These are phyloP conservation scores for Phalaenopsis equestris DNA, from an alignment of 106 monocot genomes.

Conservation along the genomic window DNA sequence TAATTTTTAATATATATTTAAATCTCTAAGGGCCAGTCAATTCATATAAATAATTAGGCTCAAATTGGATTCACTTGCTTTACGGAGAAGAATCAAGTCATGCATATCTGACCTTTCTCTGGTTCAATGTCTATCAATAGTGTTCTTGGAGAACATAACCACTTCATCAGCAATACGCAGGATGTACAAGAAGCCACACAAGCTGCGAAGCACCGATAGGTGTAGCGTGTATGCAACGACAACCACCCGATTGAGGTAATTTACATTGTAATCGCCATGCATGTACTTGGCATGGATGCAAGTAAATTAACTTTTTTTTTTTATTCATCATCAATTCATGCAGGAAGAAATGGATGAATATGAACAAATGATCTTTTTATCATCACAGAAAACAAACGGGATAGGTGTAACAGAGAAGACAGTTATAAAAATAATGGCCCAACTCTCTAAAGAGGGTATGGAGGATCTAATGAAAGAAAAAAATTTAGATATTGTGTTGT, in stretches of 20 bases:
- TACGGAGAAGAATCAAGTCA: too few species aligned
- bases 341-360: conserved; percentile 23
- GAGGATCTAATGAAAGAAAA: conserved; percentile 24
- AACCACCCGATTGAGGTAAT: conserved; percentile 32
- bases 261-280: not conserved
- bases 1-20: too few species aligned
- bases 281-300: not conserved
- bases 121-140: too few species aligned
- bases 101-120: too few species aligned
- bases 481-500: conserved; percentile 29
- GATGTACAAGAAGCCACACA: too few species aligned
- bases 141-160: too few species aligned
- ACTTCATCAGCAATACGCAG: too few species aligned
- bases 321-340: too few species aligned
- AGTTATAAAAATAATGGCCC: conserved; percentile 8
- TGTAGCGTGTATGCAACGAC: conserved; percentile 15
- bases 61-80: too few species aligned
- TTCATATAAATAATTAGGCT: too few species aligned
- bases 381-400: conserved; percentile 21
- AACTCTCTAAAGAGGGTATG: conserved; percentile 24
- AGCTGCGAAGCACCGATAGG: too few species aligned
- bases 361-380: conserved; percentile 23
- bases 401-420: conserved; percentile 8
- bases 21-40: too few species aligned
- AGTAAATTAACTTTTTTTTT: not conserved